Conservation (phyloP, 1,284 basidiomycete species). For the Moesziomyces aphidis region DNA sequence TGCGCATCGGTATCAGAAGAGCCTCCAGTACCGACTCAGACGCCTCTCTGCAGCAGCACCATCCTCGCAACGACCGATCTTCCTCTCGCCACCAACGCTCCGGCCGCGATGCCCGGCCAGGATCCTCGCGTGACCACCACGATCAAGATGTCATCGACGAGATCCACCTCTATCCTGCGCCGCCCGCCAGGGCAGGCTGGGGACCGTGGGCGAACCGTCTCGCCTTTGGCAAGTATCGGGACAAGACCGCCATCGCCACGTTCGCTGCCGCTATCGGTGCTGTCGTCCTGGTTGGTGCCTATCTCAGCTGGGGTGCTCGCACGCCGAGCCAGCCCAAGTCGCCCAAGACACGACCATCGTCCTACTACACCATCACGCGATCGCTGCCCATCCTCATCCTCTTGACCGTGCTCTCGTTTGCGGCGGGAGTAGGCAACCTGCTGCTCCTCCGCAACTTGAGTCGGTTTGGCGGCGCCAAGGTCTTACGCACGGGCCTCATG, state of each 20-base stretch:
- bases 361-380: slow-evolving; percentile 74
- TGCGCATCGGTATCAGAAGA: slow-evolving; percentile 14
- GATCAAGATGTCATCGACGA: slow-evolving; percentile 26
- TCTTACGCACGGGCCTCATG: slow-evolving; percentile 50
- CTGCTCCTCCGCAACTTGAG: slow-evolving; percentile 51
- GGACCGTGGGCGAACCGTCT: slow-evolving; percentile 53
- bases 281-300: slow-evolving; percentile 45
- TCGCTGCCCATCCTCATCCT: slow-evolving; percentile 85
- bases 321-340: slow-evolving; percentile 43
- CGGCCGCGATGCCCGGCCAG: slow-evolving; percentile 1
- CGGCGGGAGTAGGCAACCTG: slow-evolving; percentile 78
- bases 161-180: slow-evolving; percentile 45
- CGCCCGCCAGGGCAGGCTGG: slow-evolving; percentile 45
- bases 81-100: slow-evolving; percentile 12
- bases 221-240: slow-evolving; percentile 55
- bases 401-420: slow-evolving; percentile 80
- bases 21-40: slow-evolving; percentile 26
- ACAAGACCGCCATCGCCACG: slow-evolving; percentile 53
- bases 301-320: slow-evolving; percentile 37
- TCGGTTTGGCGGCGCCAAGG: slow-evolving; percentile 46
- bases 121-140: neutral
- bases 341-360: slow-evolving; percentile 56
- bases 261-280: slow-evolving; percentile 41
- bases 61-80: slow-evolving; percentile 1
- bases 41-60: slow-evolving; percentile 15